Evolutionary conservation across 2,329 filamentous ascomycete species (phyloP), one percentile per base, ranked within the genome.

Genomic region (Xylariales sp.): DNA sequence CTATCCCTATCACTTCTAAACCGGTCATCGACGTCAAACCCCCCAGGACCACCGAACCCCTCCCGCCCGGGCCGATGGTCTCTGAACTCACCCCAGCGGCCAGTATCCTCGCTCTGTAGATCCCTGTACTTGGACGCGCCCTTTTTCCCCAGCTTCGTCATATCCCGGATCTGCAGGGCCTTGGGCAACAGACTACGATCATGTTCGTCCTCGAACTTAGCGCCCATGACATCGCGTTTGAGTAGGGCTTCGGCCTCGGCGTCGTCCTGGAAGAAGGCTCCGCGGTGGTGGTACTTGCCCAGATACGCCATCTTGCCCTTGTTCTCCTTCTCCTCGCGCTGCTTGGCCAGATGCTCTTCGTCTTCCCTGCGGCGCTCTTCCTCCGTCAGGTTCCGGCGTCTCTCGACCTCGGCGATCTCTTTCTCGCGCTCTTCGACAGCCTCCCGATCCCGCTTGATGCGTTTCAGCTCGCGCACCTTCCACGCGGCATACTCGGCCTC

Each of bases 271-370:
- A 88, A 97, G 69, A 97, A 98, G 12, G 93, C 93, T 36, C 93
- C 93, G 67, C 90, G 91, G 73, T 98, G 93, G 64, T 88, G 90
- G 68, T 97, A 98, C 60, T 90, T 89, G 59, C 96, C 90, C 86
- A 97, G 88, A 62, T 82, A 96, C 2, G 78, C 78, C 74, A 93
- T 88, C 65, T 91, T 85, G 40, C 88, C 88, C 46, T 84, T 83
- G 38, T 72, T 64, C 46, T 86, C 81, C 54, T 87, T 86, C 48
- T 95, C 89, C 47, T 86, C 85, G 52, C 84, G 80, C 64, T 97
- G 91, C 50, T 75, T 73, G 1, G 82, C 82, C 14, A 97, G 68
- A 61, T 80, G 87, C 38, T 76, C 86, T 31, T 82, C 78, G 62
- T 98, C 93, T 61, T 98, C 93, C 44, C 80, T 83, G 44, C 83